Conservation (phyloP, 2,329 filamentous ascomycete species). For the Aspergillus sclerotialis region DNA sequence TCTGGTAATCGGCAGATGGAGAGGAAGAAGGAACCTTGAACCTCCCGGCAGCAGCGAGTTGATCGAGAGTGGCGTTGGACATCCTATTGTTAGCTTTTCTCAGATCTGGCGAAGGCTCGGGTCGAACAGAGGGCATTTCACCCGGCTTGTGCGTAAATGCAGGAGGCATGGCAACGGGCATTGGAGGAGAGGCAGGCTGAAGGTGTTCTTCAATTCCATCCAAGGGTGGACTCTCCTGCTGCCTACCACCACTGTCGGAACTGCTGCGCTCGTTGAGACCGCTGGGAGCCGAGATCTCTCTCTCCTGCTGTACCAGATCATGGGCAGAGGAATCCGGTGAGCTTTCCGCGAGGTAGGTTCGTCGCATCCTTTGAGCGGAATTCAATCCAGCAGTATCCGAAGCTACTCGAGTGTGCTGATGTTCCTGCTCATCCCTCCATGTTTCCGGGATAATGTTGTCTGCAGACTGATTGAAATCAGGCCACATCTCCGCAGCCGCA, state of each 20-base stretch:
- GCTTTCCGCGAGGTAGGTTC: slow-evolving; percentile 14
- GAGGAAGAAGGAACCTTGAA: not conserved
- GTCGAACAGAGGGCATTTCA: slow-evolving; percentile 60
- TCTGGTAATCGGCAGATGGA: not conserved
- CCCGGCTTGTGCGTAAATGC: slow-evolving; percentile 70
- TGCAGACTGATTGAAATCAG: slow-evolving; percentile 27
- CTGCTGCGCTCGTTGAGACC: slow-evolving; percentile 31
- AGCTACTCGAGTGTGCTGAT: slow-evolving; percentile 22
- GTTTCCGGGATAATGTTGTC: slow-evolving; percentile 27
- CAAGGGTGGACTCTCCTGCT: slow-evolving; percentile 11
- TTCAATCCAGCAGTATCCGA: slow-evolving; percentile 26
- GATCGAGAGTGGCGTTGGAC: slow-evolving; percentile 71
- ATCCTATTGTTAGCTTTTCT: slow-evolving; percentile 77
- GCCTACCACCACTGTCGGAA: slow-evolving; percentile 31
- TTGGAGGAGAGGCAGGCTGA: slow-evolving; percentile 54
- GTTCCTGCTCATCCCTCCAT: slow-evolving; percentile 15
- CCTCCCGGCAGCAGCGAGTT: slow-evolving; percentile 57
- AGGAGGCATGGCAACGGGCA: slow-evolving; percentile 71
- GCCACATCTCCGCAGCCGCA: slow-evolving; percentile 11
- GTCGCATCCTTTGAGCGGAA: slow-evolving; percentile 6
- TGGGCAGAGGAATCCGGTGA: slow-evolving; percentile 34
- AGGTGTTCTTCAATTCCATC: slow-evolving; percentile 29
- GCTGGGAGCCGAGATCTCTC: slow-evolving; percentile 14
- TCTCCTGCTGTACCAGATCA: slow-evolving; percentile 19
- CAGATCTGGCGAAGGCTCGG: slow-evolving; percentile 68